Evolutionary conservation across 2,329 filamentous ascomycete species (phyloP), one percentile per base, ranked within the genome.

Genomic region (Trichoderma sp.): DNA sequence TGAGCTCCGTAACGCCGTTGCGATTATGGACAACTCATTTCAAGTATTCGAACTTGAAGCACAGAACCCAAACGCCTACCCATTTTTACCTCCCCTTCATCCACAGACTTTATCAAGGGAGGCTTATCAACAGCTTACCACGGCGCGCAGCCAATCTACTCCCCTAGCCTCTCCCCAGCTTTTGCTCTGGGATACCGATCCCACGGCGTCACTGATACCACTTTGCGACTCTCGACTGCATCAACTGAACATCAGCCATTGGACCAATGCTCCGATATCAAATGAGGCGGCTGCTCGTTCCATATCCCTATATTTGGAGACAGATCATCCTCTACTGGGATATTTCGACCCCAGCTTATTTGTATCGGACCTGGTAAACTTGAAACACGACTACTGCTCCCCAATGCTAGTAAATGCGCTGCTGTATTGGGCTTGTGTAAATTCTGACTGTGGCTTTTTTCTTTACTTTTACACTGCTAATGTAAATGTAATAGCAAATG

Each of bases 311-410:
- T 80, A 80, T 50, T 68, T 80, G 5, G 70, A 74, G 60, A 80
- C 78, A 2, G 79, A 82, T 13, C 77, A 80, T 63, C 78, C 79
- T 0, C 71, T 81, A 1, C 68, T 81, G 13, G 78, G 77, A 1
- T 64, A 74, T 0, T 82, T 82, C 59, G 74, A 80, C 27, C 71
- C 79, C 0, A 19, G 72, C 22, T 67, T 78, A 1, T 79, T 82
- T 58, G 67, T 81, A 32, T 54, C 69, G 6, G 78, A 81, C 63
- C 71, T 82, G 3, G 67, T 79, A 8, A 64, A 68, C 17, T 68
- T 69, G 3, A 67, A 64, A 29, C 39, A 60, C 1, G 61, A 68
- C 0, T 73, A 74, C 53, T 80, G 78, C 52, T 79, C 76, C 4
- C 68, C 69, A 1, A 72, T 79, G 17, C 70, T 81, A 0, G 76